Evolutionary conservation across 805 yeast species (phyloP), one percentile per base, ranked within the genome.

Genomic region (Alloascoidea hylecoeti): DNA sequence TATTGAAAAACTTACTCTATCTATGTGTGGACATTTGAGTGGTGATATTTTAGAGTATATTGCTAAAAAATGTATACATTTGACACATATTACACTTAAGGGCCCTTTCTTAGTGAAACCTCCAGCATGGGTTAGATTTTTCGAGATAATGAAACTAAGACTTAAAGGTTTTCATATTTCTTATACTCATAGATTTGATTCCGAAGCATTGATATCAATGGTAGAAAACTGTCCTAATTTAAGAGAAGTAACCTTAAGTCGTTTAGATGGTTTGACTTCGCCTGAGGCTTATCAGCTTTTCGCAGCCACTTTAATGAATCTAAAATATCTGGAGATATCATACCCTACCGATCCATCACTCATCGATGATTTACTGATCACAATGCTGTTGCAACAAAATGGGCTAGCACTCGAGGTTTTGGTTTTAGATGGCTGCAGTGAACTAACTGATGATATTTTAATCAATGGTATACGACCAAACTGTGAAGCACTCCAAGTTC

Each of bases 21-120:
- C 75, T 41, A 89, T 88, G 96, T 89, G 97, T 62, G 98, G 98
- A 3, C 88, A 82, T 47, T 59, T 92, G 33, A 85, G 80, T 47
- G 82, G 82, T 51, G 86, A 78, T 44, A 78, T 80, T 41, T 53
- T 92, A 41, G 51, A 62, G 14, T 80, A 84, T 51, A 72, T 70
- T 42, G 68, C 72, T 3, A 60, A 72, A 5, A 77, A 82, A 44
- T 60, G 89, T 33, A 58, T 59, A 0, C 56, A 68, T 18, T 60
- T 92, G 35, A 61, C 55, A 13, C 63, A 70, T 12, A 40, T 89
- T 4, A 60, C 68, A n/a, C 58, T 92, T 28, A 88, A 89, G 55
- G 99, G 99, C 0, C 85, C 96, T 0, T 92, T 92, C 52, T 59
- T 92, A 46, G 77, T 92, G 35, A 75, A 78, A 49, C 83, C 79